Conservation (phyloP, 768 basidiomycete genomes). For the Pluteus cervinus region DNA sequence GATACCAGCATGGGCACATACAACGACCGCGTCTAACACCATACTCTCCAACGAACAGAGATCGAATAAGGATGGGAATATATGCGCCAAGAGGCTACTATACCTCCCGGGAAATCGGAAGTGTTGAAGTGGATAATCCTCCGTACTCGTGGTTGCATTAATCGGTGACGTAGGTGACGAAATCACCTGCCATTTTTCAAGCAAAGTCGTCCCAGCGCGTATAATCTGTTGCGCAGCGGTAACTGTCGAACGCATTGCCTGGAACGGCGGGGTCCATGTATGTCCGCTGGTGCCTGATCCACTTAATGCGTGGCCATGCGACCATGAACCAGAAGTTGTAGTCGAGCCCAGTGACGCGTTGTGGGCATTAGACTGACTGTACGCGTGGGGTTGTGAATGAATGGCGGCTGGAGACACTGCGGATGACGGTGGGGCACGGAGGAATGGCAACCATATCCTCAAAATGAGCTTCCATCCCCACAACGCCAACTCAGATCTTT, state of each 20-base stretch:
- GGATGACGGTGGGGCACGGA: constrained; percentile 28
- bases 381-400: neutral
- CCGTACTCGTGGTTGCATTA: too few species aligned
- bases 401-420: neutral
- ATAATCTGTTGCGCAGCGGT: constrained; percentile 65
- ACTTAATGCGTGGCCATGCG: constrained; percentile 2
- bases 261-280: constrained; percentile 44
- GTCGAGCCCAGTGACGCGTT: too few species aligned
- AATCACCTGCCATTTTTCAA: too few species aligned
- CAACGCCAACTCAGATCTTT: constrained; percentile 56
- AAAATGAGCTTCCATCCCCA: constrained; percentile 56
- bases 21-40: constrained; percentile 61
- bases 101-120: too few species aligned
- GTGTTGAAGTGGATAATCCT: too few species aligned
- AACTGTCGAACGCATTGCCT: constrained; percentile 51
- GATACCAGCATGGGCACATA: constrained; percentile 58
- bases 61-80: constrained; percentile 16
- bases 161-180: too few species aligned
- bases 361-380: neutral
- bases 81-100: too few species aligned
- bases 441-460: constrained; percentile 64
- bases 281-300: constrained; percentile 12
- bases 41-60: constrained; percentile 44
- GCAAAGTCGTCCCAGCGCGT: constrained; percentile 39
- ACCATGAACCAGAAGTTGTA: neutral